phyloP scores from a whole-genome alignment of 371 early-diverging fungal species.

The Syncephalastrum sp. region DNA sequence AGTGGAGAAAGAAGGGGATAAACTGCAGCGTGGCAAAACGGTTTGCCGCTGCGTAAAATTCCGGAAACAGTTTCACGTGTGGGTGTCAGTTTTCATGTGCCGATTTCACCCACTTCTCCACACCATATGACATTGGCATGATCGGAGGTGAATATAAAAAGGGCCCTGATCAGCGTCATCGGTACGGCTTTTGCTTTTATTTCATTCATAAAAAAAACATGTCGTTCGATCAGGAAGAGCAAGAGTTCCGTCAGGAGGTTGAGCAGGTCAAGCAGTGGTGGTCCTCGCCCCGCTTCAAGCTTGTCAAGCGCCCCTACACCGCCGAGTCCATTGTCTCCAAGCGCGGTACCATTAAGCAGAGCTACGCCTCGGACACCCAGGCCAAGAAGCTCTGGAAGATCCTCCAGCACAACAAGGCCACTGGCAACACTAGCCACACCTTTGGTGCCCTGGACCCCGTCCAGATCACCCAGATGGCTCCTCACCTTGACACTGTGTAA shows the following conservation, averaged over 20 bases:
- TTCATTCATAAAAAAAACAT: constrained; percentile 1
- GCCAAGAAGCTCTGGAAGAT: constrained; percentile 94
- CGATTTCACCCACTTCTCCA: constrained; percentile 8
- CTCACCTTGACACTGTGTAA: constrained; percentile 96
- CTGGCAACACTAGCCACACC: constrained; percentile 85
- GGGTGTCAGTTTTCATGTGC: constrained; percentile 11
- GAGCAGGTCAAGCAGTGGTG: constrained; percentile 89
- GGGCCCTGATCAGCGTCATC: neutral
- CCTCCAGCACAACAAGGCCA: constrained; percentile 75
- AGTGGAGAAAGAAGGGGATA: no score
- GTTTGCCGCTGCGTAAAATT: no score
- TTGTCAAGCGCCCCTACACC: constrained; percentile 87
- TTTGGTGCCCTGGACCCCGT: constrained; percentile 95
- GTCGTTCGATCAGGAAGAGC: constrained; percentile 14
- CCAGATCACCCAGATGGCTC: constrained; percentile 96
- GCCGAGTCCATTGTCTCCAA: constrained; percentile 90
- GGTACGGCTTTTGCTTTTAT: neutral
- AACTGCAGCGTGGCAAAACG: no score
- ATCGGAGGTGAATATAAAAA: constrained; percentile 10
- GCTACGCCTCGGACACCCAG: constrained; percentile 82
- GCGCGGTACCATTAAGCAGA: constrained; percentile 78
- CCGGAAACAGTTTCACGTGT: constrained; percentile 11
- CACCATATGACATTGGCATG: constrained; percentile 8
- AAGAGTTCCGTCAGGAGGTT: constrained; percentile 37
- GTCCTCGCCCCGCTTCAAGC: constrained; percentile 78